Evolutionary conservation across 1,284 basidiomycete species (phyloP), one percentile per base, ranked within the genome.

Genomic region (Cystobasidium sp.): DNA sequence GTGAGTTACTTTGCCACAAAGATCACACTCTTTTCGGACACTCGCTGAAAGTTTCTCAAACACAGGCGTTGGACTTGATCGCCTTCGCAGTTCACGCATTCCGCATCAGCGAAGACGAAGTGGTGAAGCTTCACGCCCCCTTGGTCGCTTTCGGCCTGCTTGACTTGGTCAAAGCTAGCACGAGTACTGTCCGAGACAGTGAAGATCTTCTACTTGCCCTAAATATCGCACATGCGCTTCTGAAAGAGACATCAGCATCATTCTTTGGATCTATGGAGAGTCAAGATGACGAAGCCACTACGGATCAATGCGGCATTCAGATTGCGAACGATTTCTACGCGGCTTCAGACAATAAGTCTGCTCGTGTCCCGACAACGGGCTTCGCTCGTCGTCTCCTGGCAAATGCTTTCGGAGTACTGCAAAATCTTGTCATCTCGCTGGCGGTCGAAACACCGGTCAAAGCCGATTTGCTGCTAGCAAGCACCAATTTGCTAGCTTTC

Each of bases 71-170:
- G 44, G 77, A 78, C 0, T 80, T 87, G 9, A 78, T 84, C 0
- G 76, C 78, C 18, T 86, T 84, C 81, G 78, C 86, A 6, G 74
- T 86, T 22, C 73, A 77, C 0, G 81, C 81, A 0, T 83, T 87
- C 63, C 82, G 82, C 7, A 82, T 85, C 6, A 83, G 84, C 56
- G 86, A 87, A 76, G 84, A 86, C 37, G 83, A 84, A 59, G 81
- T 86, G 0, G 80, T 83, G 41, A 80, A 85, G 16, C 85, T 94
- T 44, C 93, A 97, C 81, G 84, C 95, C 1, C 94, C 94, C 0
- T 82, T 92, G 46, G 84, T 91, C 16, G 90, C 92, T 76, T 84
- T 87, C 6, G 88, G 87, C 12, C 83, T 91, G 56, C 80, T 89
- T 51, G 90, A 92, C 76, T 79, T 86, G 8, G 77, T 91, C 44